These are phyloP conservation scores for Neurospora sp. DNA, from an alignment of 495 filamentous ascomycete genomes.

Conservation along the genomic window DNA sequence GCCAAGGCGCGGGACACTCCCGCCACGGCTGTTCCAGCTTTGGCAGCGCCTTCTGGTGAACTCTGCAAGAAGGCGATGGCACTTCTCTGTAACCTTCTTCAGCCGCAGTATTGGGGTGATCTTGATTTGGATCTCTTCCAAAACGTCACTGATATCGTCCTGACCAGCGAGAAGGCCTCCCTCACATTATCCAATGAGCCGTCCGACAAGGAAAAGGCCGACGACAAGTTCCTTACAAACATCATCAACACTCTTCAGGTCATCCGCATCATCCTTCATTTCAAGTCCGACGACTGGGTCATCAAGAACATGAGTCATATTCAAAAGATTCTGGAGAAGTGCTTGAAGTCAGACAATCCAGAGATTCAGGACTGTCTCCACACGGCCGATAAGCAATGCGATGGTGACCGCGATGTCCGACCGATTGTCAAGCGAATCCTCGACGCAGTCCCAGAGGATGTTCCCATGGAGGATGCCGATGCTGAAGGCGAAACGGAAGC, in stretches of 20 bases:
- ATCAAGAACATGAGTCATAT: conserved; percentile 60
- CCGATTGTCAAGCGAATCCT: conserved; percentile 74
- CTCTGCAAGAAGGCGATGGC: conserved; percentile 75
- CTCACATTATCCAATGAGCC: conserved; percentile 68
- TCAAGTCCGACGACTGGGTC: conserved; percentile 85
- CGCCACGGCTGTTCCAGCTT: conserved; percentile 34
- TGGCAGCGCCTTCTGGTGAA: conserved; percentile 50
- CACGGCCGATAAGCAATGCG: conserved; percentile 52
- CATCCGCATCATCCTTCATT: conserved; percentile 73
- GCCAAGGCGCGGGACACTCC: conserved; percentile 50
- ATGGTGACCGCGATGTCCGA: conserved; percentile 47
- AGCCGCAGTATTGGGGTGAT: conserved; percentile 84
- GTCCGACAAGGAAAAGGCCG: conserved; percentile 75
- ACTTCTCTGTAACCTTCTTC: conserved; percentile 77
- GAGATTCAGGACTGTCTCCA: conserved; percentile 92
- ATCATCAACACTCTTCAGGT: conserved; percentile 91
- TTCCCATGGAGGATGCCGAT: conserved; percentile 79
- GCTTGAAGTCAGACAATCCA: conserved; percentile 71
- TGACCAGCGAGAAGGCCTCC: conserved; percentile 59
- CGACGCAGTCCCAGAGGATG: conserved; percentile 80
- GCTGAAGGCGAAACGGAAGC: conserved; percentile 68
- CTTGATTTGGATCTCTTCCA: conserved; percentile 85
- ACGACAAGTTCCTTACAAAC: conserved; percentile 67
- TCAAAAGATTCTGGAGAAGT: conserved; percentile 85
- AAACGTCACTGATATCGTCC: conserved; percentile 74